Base-by-base conservation (phyloP, 2,329 filamentous ascomycete genomes). In the Apiospora arundinis region DNA sequence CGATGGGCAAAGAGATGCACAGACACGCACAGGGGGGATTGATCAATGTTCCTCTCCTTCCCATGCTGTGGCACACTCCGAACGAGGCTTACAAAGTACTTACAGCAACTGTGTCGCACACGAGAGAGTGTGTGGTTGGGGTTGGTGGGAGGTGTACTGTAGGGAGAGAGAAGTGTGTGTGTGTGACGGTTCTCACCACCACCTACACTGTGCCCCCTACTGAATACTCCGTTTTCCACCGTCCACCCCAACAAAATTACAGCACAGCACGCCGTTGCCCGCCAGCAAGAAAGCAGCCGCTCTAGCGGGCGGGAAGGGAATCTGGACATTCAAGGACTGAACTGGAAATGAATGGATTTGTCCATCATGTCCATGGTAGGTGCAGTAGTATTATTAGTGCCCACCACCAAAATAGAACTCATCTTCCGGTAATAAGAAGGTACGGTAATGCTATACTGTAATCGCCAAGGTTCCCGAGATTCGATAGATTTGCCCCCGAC, bases 391-490 rank as follows among this genome's bases (percentile, higher is more conserved):
- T 63, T 63, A 40, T 63, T 63, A 63, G 56, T 63, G 56, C 32
- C 56, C 56, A 40, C 56, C 56, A 63, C 56, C 56, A 63, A 63
- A 63, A 63, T 63, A 63, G 56, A 63, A 40, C 56, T 63, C 56
- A 63, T 63, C 32, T 63, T 40, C 56, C 32, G 56, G 32, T 63
- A 63, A 63, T 63, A 63, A 63, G 32, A 63, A 32, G 56, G 25
- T 25, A 32, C 49, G 49, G 25, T 56, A 56, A 16, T 49, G 49
- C 56, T 63, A 63, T 63, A 18, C 56, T 63, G 56, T 40, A 21
- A 40, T 63, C 56, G 56, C 56, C 32, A 40, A 40, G 56, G 56
- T 63, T 63, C 56, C 56, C 56, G 56, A 63, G 56, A 40, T 63
- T 63, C 32, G 56, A 63, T 63, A 37, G 56, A 63, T 63, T 63